A percentile compares a stretch with the other conserved stretches of the same genome.
phyloP scores from a whole-genome alignment of 2,329 filamentous ascomycete species.

The Coniochaeta prunicola region DNA sequence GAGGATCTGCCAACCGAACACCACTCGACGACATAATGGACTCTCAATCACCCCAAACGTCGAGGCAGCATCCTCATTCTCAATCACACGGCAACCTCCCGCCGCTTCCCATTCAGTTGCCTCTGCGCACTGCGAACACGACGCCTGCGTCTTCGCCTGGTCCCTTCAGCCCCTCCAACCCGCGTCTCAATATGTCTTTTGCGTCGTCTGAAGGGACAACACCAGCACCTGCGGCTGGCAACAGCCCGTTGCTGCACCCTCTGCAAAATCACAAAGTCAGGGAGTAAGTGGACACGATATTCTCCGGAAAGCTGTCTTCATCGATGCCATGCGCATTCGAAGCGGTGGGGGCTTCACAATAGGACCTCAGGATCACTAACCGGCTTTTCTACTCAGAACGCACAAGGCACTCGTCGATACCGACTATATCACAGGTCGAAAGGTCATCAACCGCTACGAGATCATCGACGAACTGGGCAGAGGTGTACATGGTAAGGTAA shows the following conservation, averaged over 20 bases:
- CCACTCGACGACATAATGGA: conserved; percentile 18
- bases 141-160: conserved; percentile 56
- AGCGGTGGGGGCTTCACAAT: not conserved
- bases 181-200: conserved; percentile 31
- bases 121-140: conserved; percentile 42
- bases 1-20: not conserved
- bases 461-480: conserved; percentile 94
- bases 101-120: conserved; percentile 28
- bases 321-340: not conserved
- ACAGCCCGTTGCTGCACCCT: conserved; percentile 61
- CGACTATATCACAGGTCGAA: conserved; percentile 82
- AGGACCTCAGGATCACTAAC: not conserved
- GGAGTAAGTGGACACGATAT: conserved; percentile 51
- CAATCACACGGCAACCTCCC: conserved; percentile 27
- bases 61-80: conserved; percentile 24
- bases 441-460: conserved; percentile 96
- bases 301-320: not conserved
- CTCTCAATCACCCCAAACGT: conserved; percentile 15
- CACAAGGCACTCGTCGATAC: conserved; percentile 88
- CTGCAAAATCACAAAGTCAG: conserved; percentile 66
- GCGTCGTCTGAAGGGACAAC: conserved; percentile 46
- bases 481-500: conserved; percentile 96
- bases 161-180: conserved; percentile 47
- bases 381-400: conserved; percentile 45
- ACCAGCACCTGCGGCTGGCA: conserved; percentile 36